Evolutionary conservation across 257 asterid genomes (phyloP).

Genomic region (Solanum paucissectum): DNA sequence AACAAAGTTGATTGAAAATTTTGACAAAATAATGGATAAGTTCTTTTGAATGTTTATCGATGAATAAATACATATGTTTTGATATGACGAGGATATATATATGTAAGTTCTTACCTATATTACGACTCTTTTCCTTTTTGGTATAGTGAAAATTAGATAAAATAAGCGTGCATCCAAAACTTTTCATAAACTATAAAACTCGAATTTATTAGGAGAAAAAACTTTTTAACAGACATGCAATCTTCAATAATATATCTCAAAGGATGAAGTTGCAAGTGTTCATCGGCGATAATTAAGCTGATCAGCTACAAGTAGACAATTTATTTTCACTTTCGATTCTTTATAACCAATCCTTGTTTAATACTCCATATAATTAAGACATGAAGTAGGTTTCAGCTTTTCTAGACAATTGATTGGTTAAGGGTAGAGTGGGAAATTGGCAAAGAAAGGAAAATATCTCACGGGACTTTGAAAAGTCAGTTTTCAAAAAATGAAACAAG

Average conservation of each 20-base stretch:
- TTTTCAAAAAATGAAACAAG: neutral
- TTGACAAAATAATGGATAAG: neutral
- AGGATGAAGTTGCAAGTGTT: too few species aligned
- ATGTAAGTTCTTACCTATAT: neutral
- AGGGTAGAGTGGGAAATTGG: neutral
- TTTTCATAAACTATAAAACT: neutral
- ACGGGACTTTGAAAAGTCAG: neutral
- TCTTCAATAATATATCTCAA: neutral
- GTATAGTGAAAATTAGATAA: neutral
- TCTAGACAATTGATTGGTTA: neutral
- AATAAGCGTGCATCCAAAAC: neutral
- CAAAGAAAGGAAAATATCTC: neutral
- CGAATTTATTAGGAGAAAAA: neutral
- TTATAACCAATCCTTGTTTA: neutral
- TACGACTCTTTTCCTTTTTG: neutral
- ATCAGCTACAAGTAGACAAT: neutral
- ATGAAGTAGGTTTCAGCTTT: neutral
- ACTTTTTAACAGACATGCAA: neutral
- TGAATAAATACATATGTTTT: too few species aligned
- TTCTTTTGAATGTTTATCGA: neutral
- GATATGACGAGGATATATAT: too few species aligned
- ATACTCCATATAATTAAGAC: neutral
- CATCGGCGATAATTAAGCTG: neutral
- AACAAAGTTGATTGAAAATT: neutral
- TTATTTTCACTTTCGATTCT: too few species aligned